Base-by-base conservation (phyloP, 148 eudicot species). In the Cornus florida region DNA sequence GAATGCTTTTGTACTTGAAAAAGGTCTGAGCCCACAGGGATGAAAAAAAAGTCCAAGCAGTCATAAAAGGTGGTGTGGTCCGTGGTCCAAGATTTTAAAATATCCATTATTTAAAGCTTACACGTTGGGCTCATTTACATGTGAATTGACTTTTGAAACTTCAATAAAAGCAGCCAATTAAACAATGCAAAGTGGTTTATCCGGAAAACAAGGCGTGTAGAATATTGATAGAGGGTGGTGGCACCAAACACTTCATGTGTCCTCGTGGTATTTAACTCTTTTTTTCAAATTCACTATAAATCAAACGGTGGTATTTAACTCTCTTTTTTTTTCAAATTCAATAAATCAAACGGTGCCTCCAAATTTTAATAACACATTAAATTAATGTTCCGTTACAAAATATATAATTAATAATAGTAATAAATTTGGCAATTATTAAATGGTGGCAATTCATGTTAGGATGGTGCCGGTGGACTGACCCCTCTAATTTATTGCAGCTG, bases 391-490 rank as follows among this genome's bases (percentile, higher is more conserved):
- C 0, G 66, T 62, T 62, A n/a, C 10, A n/a, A 62, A 62, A 17
- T 2, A 62, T 20, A 17, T 6, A 19, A 19, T 17, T n/a, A 17
- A 62, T 62, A 20, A 59, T 17, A 32, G 60, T 1, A 31, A 68
- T 68, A 68, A 68, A 68, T 57, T 28, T 59, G 32, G 43, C 14
- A 74, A 74, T 43, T 14, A 74, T 53, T 59, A 74, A 74, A 74
- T n/a, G 24, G 66, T 48, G 59, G 38, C 5, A 4, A 7, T 39
- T 4, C 5, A 39, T 39, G 8, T 7, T 43, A 43, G 48, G 48
- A 43, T 43, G 48, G 48, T 43, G 77, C 77, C 77, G 77, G 77
- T 60, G 77, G 17, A 28, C 69, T 67, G 69, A 75, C 77, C 69
- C 17, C 53, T 24, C 5, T 43, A 4, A 35, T 35, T 33, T 23